Evolutionary conservation across 1,284 basidiomycete genomes (phyloP).

Genomic region (Agaricales sp.): DNA sequence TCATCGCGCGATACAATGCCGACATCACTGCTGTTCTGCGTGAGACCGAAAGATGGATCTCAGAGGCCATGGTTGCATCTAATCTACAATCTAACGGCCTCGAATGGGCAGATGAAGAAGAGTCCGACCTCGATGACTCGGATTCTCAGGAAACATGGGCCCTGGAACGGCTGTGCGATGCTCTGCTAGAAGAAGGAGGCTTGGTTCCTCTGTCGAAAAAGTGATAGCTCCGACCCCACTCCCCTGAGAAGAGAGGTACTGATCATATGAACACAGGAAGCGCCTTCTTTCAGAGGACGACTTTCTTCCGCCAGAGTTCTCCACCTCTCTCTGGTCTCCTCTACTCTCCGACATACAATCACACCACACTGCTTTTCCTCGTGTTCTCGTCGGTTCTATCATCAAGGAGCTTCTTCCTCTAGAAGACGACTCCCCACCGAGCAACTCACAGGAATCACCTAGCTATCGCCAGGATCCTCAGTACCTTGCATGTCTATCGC

Average conservation of each 20-base stretch:
- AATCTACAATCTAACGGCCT: conserved; percentile 34
- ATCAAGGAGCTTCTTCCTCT: conserved; percentile 9
- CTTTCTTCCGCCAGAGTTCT: conserved; percentile 40
- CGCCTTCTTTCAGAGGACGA: conserved; percentile 34
- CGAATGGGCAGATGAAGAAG: conserved; percentile 29
- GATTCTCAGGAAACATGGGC: conserved; percentile 50
- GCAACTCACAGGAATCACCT: conserved; percentile 6
- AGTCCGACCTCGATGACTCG: conserved; percentile 23
- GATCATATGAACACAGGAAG: conserved; percentile 36
- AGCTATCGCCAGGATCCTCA: conserved; percentile 22
- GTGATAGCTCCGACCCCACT: conserved; percentile 29
- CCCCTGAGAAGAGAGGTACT: conserved; percentile 1
- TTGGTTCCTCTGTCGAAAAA: conserved; percentile 75
- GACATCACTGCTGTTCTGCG: conserved; percentile 39
- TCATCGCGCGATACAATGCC: conserved; percentile 38
- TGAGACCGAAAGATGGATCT: conserved; percentile 64
- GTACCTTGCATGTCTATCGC: conserved; percentile 48
- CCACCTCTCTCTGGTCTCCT: conserved; percentile 61
- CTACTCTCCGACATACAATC: conserved; percentile 54
- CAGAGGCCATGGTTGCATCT: conserved; percentile 55
- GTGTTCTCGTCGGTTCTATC: conserved; percentile 34
- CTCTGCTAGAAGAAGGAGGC: conserved; percentile 48
- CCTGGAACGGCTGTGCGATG: conserved; percentile 58
- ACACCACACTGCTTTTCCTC: conserved; percentile 44
- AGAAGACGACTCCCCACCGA: conserved; percentile 7